Evolutionary conservation across 2,329 filamentous ascomycete species (phyloP).

Genomic region (Xenoacremonium recifei): DNA sequence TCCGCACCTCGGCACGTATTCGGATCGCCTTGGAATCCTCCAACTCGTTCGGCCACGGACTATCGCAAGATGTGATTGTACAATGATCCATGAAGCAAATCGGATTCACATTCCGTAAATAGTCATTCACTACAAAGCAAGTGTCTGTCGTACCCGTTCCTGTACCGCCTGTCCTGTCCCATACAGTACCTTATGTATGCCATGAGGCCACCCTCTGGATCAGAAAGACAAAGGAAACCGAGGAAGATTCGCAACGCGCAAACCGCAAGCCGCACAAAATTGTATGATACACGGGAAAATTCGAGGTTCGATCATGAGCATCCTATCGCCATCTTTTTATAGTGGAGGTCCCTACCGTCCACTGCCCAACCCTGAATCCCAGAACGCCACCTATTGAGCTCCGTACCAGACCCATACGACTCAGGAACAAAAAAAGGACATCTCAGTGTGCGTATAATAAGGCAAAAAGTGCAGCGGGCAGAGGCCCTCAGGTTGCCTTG

Average conservation of each 20-base stretch:
- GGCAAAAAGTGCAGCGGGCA: slow-evolving; percentile 9
- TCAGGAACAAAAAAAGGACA: slow-evolving; percentile 19
- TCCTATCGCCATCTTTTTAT: slow-evolving; percentile 30
- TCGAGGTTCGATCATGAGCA: slow-evolving; percentile 20
- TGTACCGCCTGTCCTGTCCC: no score
- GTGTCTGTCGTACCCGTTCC: no score
- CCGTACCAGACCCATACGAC: slow-evolving; percentile 25
- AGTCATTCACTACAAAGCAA: no score
- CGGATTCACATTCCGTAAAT: no score
- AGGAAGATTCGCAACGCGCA: not conserved
- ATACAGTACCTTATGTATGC: no score
- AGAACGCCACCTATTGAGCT: slow-evolving; percentile 29
- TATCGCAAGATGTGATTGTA: no score
- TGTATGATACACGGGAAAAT: slow-evolving; percentile 28
- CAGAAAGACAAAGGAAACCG: slow-evolving; percentile 11
- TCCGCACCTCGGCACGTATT: no score
- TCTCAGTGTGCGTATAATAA: slow-evolving; percentile 24
- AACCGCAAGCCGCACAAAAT: slow-evolving; percentile 6
- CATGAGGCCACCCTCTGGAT: slow-evolving; percentile 24
- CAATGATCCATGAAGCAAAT: no score
- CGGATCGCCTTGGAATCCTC: no score
- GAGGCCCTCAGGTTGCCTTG: slow-evolving; percentile 17
- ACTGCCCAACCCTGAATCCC: slow-evolving; percentile 23
- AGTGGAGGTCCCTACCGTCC: slow-evolving; percentile 30
- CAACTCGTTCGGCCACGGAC: no score